A percentile compares a stretch with the other conserved stretches of the same genome.
Conservation (phyloP, 1,139 yeast genomes). For the Candida neerlandica region DNA sequence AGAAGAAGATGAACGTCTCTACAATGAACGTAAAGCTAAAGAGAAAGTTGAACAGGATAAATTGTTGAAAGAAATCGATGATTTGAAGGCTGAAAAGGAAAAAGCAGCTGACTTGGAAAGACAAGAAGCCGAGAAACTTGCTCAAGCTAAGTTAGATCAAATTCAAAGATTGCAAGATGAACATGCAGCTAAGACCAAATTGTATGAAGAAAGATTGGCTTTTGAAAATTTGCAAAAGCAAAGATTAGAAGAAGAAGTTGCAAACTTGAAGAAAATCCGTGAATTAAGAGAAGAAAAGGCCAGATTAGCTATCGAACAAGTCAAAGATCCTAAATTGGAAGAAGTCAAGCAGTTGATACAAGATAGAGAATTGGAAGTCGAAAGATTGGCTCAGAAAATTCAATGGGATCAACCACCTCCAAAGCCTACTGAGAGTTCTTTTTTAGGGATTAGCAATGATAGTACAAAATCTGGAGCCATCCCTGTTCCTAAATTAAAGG, state of each 20-base stretch:
- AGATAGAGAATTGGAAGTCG: conserved; percentile 39
- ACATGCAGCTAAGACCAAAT: conserved; percentile 33
- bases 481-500: conserved; percentile 11
- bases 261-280: conserved; percentile 40
- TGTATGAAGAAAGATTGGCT: conserved; percentile 34
- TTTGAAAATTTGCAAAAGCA: conserved; percentile 40
- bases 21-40: conserved; percentile 27
- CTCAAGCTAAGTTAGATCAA: conserved; percentile 36
- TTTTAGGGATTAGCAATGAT: conserved; percentile 14
- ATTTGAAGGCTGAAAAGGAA: conserved; percentile 27
- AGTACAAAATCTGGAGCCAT: conserved; percentile 11
- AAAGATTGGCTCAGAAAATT: conserved; percentile 22
- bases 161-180: conserved; percentile 38
- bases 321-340: conserved; percentile 27
- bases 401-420: conserved; percentile 3
- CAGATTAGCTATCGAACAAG: conserved; percentile 31
- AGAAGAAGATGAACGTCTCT: conserved; percentile 28
- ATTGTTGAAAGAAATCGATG: conserved; percentile 36
- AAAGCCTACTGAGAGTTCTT: conserved; percentile 4
- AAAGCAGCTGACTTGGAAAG: conserved; percentile 30
- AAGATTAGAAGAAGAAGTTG: conserved; percentile 41
- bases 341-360: conserved; percentile 39
- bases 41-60: conserved; percentile 27
- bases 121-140: conserved; percentile 34
- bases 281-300: conserved; percentile 43